Evolutionary conservation across 306 rosid genomes (phyloP).

Genomic region (Cicer judaicum): DNA sequence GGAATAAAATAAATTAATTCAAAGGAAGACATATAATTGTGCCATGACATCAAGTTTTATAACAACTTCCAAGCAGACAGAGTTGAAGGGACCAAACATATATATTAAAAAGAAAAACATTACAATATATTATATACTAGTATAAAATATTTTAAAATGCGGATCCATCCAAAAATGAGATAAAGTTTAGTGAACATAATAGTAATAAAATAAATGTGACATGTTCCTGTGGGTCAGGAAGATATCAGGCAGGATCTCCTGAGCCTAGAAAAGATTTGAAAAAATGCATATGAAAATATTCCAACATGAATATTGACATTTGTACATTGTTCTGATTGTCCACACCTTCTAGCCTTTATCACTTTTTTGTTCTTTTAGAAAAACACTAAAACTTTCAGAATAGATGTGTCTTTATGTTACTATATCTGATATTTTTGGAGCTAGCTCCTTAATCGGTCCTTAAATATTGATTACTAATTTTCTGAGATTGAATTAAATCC

Average conservation of each 20-base stretch:
- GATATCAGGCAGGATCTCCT: constrained; percentile 49
- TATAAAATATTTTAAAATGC: constrained; percentile 32
- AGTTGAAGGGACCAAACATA: constrained; percentile 56
- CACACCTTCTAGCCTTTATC: constrained; percentile 43
- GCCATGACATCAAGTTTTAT: constrained; percentile 70
- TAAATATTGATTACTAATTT: not conserved
- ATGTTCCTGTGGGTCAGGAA: constrained; percentile 69
- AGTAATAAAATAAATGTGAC: constrained; percentile 67
- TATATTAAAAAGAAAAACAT: constrained; percentile 38
- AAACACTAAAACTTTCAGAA: not conserved
- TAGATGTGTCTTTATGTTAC: not conserved
- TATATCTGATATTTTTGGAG: constrained; percentile 14
- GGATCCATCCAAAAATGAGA: constrained; percentile 65
- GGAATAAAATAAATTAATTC: constrained; percentile 46
- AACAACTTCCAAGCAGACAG: constrained; percentile 77
- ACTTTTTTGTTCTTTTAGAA: constrained; percentile 53
- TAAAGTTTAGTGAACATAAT: constrained; percentile 57
- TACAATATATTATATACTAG: not conserved
- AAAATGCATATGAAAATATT: constrained; percentile 55
- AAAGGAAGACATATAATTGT: constrained; percentile 59
- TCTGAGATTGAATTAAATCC: constrained; percentile 21
- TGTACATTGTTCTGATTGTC: constrained; percentile 38
- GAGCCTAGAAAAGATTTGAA: constrained; percentile 43
- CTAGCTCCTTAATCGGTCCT: constrained; percentile 14
- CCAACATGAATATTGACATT: constrained; percentile 53